A percentile compares a stretch with the other conserved stretches of the same genome.
Conservation (phyloP, 2,329 filamentous ascomycete genomes). For the Capronia coronata region DNA sequence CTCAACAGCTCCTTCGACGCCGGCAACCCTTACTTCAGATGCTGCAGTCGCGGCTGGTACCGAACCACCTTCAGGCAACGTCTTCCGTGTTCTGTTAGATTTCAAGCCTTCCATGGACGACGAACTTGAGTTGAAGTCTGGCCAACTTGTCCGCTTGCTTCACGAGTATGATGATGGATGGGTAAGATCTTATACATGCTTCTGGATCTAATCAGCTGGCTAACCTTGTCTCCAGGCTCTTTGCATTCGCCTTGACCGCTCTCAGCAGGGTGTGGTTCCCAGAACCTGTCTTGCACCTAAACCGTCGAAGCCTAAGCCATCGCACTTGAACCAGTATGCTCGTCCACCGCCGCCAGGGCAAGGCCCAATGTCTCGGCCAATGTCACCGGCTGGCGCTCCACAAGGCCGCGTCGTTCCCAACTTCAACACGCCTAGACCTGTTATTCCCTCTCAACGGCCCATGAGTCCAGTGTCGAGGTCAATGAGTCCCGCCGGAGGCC, state of each 20-base stretch:
- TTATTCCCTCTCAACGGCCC: conserved; percentile 29
- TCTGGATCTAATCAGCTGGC: conserved; percentile 31
- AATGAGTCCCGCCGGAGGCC: conserved; percentile 30
- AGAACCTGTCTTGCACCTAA: conserved; percentile 88
- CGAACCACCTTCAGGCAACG: conserved; percentile 52
- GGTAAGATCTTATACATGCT: conserved; percentile 55
- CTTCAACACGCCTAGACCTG: neutral
- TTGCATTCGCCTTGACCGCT: conserved; percentile 82
- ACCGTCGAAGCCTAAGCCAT: conserved; percentile 75
- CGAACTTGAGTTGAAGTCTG: conserved; percentile 73
- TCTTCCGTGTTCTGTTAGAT: conserved; percentile 89
- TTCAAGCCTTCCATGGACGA: conserved; percentile 90
- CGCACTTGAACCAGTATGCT: conserved; percentile 51
- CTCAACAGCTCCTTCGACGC: conserved; percentile 54
- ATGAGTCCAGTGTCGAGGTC: conserved; percentile 31
- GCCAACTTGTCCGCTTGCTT: conserved; percentile 78
- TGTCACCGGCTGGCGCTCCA: conserved; percentile 23
- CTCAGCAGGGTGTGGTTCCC: conserved; percentile 85
- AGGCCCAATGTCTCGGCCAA: conserved; percentile 27
- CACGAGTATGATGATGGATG: conserved; percentile 98
- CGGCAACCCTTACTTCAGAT: conserved; percentile 38
- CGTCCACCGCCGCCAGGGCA: conserved; percentile 30
- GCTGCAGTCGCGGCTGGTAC: conserved; percentile 45
- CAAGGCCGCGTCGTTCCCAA: conserved; percentile 7
- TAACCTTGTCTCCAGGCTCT: conserved; percentile 57